phyloP scores from a whole-genome alignment of 441 rosid species.

The Kokia cookei region DNA sequence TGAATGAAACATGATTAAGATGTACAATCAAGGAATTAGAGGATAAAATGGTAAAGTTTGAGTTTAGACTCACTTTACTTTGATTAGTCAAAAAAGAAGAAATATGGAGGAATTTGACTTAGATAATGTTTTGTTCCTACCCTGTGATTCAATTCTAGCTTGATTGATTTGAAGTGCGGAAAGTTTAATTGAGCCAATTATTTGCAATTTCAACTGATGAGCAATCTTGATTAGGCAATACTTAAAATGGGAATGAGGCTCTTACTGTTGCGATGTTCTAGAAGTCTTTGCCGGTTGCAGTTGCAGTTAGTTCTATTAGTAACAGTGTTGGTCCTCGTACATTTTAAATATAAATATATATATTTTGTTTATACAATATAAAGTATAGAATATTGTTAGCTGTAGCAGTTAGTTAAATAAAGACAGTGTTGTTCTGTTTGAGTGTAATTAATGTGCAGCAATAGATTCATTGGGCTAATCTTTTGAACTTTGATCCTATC shows the following conservation, averaged over 20 bases:
- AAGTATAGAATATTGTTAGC: neutral
- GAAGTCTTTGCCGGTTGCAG: neutral
- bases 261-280: neutral
- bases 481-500: neutral
- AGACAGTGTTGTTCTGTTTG: neutral
- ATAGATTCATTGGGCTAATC: neutral
- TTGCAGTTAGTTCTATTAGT: neutral
- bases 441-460: constrained; percentile 1
- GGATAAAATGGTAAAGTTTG: constrained; percentile 11
- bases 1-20: constrained; percentile 33
- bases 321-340: neutral
- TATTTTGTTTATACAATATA: neutral
- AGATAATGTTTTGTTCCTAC: neutral
- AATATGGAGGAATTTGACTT: neutral
- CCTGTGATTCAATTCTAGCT: neutral
- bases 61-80: constrained; percentile 8
- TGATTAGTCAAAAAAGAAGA: constrained; percentile 7
- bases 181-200: constrained; percentile 3
- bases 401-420: neutral
- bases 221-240: neutral
- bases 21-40: constrained; percentile 20
- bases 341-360: neutral
- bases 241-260: constrained; percentile 1
- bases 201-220: neutral
- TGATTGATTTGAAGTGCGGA: constrained; percentile 5